Base-by-base conservation (phyloP, 2,329 filamentous ascomycete species). In the Fusarium sp. region DNA sequence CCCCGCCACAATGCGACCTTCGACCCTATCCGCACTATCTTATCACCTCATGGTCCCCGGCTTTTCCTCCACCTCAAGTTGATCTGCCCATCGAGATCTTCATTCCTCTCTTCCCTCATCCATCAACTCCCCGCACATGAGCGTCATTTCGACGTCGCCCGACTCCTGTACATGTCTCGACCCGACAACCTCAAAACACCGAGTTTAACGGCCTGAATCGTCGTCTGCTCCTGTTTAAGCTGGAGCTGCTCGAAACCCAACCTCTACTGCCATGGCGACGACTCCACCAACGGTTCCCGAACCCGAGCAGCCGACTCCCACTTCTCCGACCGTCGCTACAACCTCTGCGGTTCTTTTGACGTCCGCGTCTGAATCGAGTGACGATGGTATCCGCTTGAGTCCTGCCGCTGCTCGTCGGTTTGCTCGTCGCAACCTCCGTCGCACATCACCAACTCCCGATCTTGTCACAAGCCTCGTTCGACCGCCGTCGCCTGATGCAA, bases 401-500 rank as follows among this genome's bases (percentile, higher is more conserved):
- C 79, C 82, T 1, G 79, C 81, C 27, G 81, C 82, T 16, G 81
- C 81, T 20, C 78, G 83, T 14, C 81, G 82, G 45, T 81, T 83
- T 48, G 81, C 81, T 41, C 80, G 82, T 29, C 81, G 81, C n/a
- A 83, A 78, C 67, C 77, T 83, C 56, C 79, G 81, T 54, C 80
- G 79, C 37, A 77, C 78, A 27, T 80, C 81, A 18, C 81, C 81
- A n/a, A 84, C 83, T 14, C 83, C 83, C 59, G 83, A 84, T 64
- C 81, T 84, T 65, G 81, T 84, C 71, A 84, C 81, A 41, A 84
- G 82, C 73, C 81, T 84, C 59, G 82, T 84, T 56, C 81, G 83
- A 6, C 81, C 82, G 2, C 80, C 81, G 1, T 84, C 83, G 4
- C 82, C 83, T n/a, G 83, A 84, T 67, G 72, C 80, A 33, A 76